These are phyloP conservation scores for Aspergillus campestris DNA, from an alignment of 495 filamentous ascomycete species.

Conservation along the genomic window DNA sequence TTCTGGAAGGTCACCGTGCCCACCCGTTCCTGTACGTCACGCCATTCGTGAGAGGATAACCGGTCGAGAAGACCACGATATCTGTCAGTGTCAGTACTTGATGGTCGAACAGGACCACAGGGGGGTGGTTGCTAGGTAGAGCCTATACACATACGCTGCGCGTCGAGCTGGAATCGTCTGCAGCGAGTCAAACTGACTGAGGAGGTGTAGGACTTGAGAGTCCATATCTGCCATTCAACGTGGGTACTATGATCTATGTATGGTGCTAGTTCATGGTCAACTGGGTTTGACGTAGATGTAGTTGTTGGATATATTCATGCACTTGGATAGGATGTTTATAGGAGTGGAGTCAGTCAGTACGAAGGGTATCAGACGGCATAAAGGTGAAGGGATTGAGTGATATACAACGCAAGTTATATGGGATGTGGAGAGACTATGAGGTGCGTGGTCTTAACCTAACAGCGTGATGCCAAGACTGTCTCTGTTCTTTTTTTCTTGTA, in stretches of 20 bases:
- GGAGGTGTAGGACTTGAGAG: neutral
- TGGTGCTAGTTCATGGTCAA: no score
- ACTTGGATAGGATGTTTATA: no score
- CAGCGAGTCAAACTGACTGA: slow-evolving; percentile 4
- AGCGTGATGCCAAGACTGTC: no score
- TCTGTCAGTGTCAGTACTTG: slow-evolving; percentile 8
- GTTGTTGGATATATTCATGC: no score
- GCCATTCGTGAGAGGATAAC: slow-evolving; percentile 24
- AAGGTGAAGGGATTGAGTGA: no score
- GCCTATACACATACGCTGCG: slow-evolving; percentile 8
- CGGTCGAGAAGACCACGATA: slow-evolving; percentile 21
- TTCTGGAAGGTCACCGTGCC: slow-evolving; percentile 15
- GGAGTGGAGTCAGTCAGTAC: no score
- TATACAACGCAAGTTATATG: no score
- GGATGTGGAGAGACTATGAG: no score
- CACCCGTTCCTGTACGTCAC: slow-evolving; percentile 18
- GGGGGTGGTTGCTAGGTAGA: neutral
- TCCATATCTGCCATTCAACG: neutral
- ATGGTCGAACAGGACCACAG: neutral
- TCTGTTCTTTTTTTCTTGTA: no score
- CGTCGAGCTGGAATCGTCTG: slow-evolving; percentile 5
- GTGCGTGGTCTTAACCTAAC: no score
- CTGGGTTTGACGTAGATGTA: no score
- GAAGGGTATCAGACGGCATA: no score
- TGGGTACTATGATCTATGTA: neutral